phyloP scores from a whole-genome alignment of 1,139 yeast genomes.

The Citeromyces hawaiiensis region DNA sequence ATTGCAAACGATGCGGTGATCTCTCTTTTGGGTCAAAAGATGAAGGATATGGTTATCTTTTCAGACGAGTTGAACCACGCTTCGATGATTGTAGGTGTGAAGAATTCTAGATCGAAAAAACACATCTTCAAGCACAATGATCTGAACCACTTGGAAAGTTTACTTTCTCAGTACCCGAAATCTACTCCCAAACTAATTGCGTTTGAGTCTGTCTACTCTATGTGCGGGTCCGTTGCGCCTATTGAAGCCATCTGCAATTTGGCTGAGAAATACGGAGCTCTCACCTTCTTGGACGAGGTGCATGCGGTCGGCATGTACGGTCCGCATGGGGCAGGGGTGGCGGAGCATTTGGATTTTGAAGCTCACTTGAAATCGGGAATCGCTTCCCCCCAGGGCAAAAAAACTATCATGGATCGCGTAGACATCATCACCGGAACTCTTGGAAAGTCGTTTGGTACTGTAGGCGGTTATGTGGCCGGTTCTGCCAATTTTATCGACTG shows the following conservation, averaged over 20 bases:
- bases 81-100: constrained; percentile 92
- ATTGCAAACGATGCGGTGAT: constrained; percentile 97
- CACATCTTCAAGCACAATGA: constrained; percentile 90
- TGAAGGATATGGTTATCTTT: constrained; percentile 82
- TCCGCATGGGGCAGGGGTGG: constrained; percentile 99
- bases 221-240: constrained; percentile 97
- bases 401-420: constrained; percentile 72
- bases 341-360: constrained; percentile 87
- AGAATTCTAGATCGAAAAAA: constrained; percentile 79
- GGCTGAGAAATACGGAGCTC: constrained; percentile 95
- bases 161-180: constrained; percentile 68
- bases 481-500: constrained; percentile 77
- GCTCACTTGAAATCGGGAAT: constrained; percentile 62
- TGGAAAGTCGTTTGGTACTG: constrained; percentile 94
- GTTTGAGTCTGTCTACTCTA: constrained; percentile 91
- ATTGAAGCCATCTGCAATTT: constrained; percentile 86
- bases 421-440: constrained; percentile 96
- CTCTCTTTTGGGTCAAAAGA: constrained; percentile 79
- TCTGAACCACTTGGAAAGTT: constrained; percentile 65
- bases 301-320: constrained; percentile 99
- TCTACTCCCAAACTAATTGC: constrained; percentile 89
- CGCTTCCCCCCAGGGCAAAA: constrained; percentile 24
- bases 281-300: constrained; percentile 94
- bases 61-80: constrained; percentile 94
- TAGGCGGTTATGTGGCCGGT: constrained; percentile 96